Base-by-base conservation (phyloP, 75 land plant species). In the Picea sitchensis region DNA sequence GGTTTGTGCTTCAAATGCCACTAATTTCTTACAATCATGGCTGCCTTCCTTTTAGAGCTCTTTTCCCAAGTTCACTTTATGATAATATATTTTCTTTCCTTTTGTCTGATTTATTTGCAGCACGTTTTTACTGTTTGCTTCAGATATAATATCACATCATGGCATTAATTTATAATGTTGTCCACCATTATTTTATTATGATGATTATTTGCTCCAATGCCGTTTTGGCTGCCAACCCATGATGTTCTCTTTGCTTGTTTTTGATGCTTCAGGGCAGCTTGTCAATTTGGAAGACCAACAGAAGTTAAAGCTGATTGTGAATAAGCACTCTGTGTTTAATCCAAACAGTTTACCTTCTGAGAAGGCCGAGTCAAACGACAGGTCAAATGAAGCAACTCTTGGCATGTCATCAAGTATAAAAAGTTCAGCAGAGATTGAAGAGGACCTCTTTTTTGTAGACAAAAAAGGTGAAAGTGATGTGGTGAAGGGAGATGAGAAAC, bases 301-400 rank as follows among this genome's bases (percentile, higher is more conserved):
- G 47, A 18, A 21, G 12, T 69, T 69, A 69, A 69, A 41, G 47
- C 73, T 41, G 73, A 69, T 69, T 69, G 15, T 69, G 73, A 69
- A 69, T 69, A 69, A 41, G 54, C 73, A 69, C 41, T 47, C 51
- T 69, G 73, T 44, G 0, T 69, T 69, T 69, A 20, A 41, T 44
- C 18, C 73, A 69, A 69, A 36, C 73, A 6, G 12, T 2, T 20
- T 69, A 36, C 73, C 54, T 20, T 21, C 54, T 69, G 54, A 69
- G 51, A 69, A 69, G 11, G 41, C 14, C 12, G 73, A 41, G 0
- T 0, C 36, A 68, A 68, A 38, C 38, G 44, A 17, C 20, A 7
- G 44, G 36, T 41, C 51, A 20, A 41, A 69, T 69, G 73, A 44
- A 69, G 2, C 44, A 69, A 41, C 51, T 69, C 4, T 18, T 41